A percentile compares a stretch with the other conserved stretches of the same genome.
phyloP scores from a whole-genome alignment of 2,329 filamentous ascomycete genomes.

The Fusarium haematococcum region DNA sequence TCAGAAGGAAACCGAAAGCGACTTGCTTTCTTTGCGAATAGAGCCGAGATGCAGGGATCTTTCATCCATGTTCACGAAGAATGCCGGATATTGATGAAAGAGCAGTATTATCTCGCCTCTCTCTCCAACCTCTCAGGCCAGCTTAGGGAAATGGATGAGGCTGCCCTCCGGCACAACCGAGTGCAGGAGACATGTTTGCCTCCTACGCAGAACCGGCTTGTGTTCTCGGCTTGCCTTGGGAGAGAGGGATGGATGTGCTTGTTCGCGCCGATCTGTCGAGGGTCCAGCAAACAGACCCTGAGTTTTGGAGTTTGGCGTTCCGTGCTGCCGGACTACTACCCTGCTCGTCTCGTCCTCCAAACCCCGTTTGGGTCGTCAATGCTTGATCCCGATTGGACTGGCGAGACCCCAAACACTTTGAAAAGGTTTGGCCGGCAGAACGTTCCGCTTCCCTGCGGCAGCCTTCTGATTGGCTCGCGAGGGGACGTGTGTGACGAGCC shows the following conservation, averaged over 20 bases:
- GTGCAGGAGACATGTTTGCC: neutral
- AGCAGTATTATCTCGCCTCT: neutral
- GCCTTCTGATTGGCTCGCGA: slow-evolving; percentile 24
- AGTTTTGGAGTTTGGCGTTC: slow-evolving; percentile 12
- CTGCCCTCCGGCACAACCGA: neutral
- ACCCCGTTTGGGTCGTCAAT: slow-evolving; percentile 17
- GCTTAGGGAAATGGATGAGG: neutral
- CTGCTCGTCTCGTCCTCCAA: slow-evolving; percentile 9
- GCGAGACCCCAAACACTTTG: slow-evolving; percentile 3
- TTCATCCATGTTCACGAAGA: neutral
- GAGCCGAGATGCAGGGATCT: too few species aligned
- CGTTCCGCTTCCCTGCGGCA: slow-evolving; percentile 10
- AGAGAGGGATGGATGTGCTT: neutral
- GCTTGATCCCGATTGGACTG: slow-evolving; percentile 26
- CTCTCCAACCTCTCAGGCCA: neutral
- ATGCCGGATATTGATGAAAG: neutral
- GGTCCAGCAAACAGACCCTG: neutral
- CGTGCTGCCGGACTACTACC: slow-evolving; percentile 16
- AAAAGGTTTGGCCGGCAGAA: slow-evolving; percentile 21
- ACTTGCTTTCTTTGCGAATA: neutral
- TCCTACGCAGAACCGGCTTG: neutral
- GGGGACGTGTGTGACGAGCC: slow-evolving; percentile 30
- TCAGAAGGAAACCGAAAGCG: neutral
- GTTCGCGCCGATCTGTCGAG: neutral
- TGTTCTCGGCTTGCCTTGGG: neutral